These are phyloP conservation scores for Cyclostephanos tholiformis DNA, from an alignment of 108 stramenopile genomes.

Conservation along the genomic window DNA sequence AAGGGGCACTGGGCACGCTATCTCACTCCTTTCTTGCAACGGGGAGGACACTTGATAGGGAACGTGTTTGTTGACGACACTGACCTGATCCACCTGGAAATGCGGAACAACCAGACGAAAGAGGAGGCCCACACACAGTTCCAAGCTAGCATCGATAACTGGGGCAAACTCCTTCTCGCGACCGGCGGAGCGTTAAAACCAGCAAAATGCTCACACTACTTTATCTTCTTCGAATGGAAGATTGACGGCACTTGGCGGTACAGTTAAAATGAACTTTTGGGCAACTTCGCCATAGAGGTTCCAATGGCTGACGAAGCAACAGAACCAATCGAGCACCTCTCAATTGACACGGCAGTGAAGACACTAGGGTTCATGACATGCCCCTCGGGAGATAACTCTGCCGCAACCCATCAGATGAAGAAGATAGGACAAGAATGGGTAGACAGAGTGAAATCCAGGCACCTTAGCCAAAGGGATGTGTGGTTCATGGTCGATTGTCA, in stretches of 20 bases:
- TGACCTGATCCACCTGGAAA: not conserved
- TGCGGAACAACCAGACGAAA: not conserved
- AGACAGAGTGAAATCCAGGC: not conserved
- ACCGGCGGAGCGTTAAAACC: constrained; percentile 20
- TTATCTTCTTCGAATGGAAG: constrained; percentile 17
- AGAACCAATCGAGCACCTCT: constrained; percentile 3
- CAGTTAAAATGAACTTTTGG: not conserved
- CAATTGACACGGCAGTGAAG: constrained; percentile 2
- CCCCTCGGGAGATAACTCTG: no score
- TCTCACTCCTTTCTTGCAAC: not conserved
- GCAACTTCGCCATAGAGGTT: not conserved
- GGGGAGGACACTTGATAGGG: not conserved
- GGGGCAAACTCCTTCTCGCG: constrained; percentile 20
- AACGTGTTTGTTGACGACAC: not conserved
- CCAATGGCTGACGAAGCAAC: constrained; percentile 10
- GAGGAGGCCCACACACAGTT: not conserved
- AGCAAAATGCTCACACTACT: constrained; percentile 4
- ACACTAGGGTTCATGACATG: constrained; percentile 5
- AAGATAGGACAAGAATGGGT: constrained; percentile 20
- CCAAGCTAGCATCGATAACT: not conserved
- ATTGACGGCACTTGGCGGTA: constrained; percentile 16
- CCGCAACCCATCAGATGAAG: not conserved
- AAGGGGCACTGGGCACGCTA: constrained; percentile 10
- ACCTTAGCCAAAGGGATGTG: not conserved
- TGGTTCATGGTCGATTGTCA: constrained; percentile 7